These are phyloP conservation scores for Nectriaceae sp. DNA, from an alignment of 2,329 filamentous ascomycete species.

Conservation along the genomic window DNA sequence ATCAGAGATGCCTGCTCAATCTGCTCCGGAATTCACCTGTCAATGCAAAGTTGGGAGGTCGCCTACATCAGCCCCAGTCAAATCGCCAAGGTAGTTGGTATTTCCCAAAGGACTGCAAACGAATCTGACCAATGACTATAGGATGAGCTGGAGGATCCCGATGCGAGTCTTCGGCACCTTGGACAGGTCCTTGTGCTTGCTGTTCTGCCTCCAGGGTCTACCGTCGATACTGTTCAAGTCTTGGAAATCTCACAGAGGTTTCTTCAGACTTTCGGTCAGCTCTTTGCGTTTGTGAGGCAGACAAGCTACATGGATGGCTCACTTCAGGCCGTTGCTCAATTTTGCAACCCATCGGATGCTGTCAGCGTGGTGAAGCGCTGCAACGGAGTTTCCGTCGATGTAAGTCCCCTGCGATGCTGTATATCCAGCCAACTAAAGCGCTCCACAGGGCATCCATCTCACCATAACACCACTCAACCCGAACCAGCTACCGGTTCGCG, in stretches of 20 bases:
- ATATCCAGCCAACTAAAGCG: conserved; percentile 4
- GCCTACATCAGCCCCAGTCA: conserved; percentile 22
- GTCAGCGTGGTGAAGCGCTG: conserved; percentile 41
- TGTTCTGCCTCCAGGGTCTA: conserved; percentile 15
- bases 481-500: conserved; percentile 5
- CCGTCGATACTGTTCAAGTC: conserved; percentile 35
- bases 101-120: no score
- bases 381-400: conserved; percentile 25
- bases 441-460: conserved; percentile 28
- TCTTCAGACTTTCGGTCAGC: conserved; percentile 49
- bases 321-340: conserved; percentile 54
- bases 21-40: conserved; percentile 46
- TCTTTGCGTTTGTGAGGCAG: conserved; percentile 53
- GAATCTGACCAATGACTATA: no score
- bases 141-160: conserved; percentile 5
- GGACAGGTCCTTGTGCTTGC: conserved; percentile 35
- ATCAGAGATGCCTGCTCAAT: conserved; percentile 59
- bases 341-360: conserved; percentile 50
- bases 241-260: conserved; percentile 34
- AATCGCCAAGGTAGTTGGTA: conserved; percentile 10
- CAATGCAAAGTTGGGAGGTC: conserved; percentile 47
- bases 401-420: conserved; percentile 14
- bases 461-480: conserved; percentile 18
- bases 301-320: conserved; percentile 42
- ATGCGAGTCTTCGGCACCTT: conserved; percentile 13